phyloP scores from a whole-genome alignment of 257 asterid species.

The Solanum infundibuliforme region DNA sequence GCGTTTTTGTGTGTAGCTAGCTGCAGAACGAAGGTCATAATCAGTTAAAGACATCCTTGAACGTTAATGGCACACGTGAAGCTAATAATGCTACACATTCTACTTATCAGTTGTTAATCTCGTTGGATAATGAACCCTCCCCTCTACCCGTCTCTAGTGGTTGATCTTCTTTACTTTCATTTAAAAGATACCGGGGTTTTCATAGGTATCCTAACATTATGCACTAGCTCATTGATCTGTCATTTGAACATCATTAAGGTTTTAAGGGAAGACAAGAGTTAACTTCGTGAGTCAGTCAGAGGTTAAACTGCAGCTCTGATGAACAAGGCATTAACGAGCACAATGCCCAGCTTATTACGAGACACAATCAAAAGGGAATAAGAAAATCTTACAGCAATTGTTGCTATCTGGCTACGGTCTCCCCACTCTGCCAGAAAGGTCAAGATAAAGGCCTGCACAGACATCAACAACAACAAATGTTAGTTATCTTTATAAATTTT shows the following conservation, averaged over 20 bases:
- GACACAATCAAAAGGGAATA: neutral
- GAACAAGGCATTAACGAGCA: neutral
- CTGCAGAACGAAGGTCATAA: slow-evolving; percentile 21
- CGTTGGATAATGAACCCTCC: neutral
- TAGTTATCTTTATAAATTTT: neutral
- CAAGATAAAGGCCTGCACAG: slow-evolving; percentile 74
- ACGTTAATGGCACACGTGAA: neutral
- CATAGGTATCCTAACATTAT: neutral
- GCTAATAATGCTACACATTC: neutral
- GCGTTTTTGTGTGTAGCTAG: slow-evolving; percentile 95
- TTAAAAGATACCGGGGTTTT: neutral
- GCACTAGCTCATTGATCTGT: neutral
- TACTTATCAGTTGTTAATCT: neutral
- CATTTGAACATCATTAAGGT: neutral
- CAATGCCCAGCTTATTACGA: neutral
- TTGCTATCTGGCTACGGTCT: slow-evolving; percentile 97
- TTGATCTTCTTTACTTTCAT: neutral
- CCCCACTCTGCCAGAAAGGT: slow-evolving; percentile 99
- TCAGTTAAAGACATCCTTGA: neutral
- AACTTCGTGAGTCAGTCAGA: neutral
- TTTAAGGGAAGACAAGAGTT: neutral
- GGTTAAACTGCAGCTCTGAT: neutral
- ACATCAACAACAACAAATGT: neutral
- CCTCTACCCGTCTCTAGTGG: neutral
- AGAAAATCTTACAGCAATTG: slow-evolving; percentile 73